Evolutionary conservation across 2,329 filamentous ascomycete species (phyloP).

Genomic region (Colletotrichum falcatum): DNA sequence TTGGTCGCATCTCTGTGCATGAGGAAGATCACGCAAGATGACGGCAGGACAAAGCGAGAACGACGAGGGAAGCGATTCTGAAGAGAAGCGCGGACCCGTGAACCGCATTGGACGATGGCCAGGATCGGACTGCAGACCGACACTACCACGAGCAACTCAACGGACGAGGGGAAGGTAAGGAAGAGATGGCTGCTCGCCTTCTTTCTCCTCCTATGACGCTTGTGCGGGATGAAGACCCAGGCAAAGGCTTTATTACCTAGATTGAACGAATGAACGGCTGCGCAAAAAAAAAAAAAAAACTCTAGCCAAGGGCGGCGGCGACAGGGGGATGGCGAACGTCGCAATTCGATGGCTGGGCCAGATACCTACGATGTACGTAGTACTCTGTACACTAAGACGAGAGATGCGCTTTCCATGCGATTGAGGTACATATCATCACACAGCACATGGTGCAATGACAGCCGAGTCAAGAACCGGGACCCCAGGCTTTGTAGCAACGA

Average conservation of each 20-base stretch:
- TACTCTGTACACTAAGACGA: neutral
- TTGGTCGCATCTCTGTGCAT: slow-evolving; percentile 18
- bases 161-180: neutral
- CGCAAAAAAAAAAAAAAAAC: neutral
- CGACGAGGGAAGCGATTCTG: slow-evolving; percentile 8
- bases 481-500: slow-evolving; percentile 31
- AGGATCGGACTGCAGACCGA: slow-evolving; percentile 18
- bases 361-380: no score
- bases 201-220: slow-evolving; percentile 4
- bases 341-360: slow-evolving; percentile 15
- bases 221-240: slow-evolving; percentile 15
- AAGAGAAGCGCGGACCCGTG: slow-evolving; percentile 6
- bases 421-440: slow-evolving; percentile 1
- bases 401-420: slow-evolving; percentile 7
- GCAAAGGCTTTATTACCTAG: neutral
- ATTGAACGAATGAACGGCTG: slow-evolving; percentile 18
- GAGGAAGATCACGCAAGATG: slow-evolving; percentile 7
- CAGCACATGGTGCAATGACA: slow-evolving; percentile 20
- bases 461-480: slow-evolving; percentile 35
- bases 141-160: neutral
- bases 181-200: neutral
- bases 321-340: slow-evolving; percentile 11
- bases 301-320: neutral
- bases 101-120: slow-evolving; percentile 24
- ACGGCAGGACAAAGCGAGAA: slow-evolving; percentile 22